Evolutionary conservation across 192 early-diverging fungal species (phyloP).

Genomic region (Coemansia sp.): DNA sequence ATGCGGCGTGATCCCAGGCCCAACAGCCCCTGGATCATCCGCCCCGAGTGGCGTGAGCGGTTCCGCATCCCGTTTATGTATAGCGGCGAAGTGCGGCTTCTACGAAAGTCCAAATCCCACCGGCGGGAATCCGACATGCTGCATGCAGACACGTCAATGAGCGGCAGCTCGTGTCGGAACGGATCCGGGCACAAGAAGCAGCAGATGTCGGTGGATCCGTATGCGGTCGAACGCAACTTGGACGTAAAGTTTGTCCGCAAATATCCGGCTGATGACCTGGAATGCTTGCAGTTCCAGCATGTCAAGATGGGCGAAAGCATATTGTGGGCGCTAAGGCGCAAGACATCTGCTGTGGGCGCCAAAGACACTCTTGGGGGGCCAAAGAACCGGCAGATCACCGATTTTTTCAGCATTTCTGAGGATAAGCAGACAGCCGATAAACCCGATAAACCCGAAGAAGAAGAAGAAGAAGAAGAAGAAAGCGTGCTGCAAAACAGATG

Average conservation of each 20-base stretch:
- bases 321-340: slow-evolving; percentile 25
- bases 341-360: slow-evolving; percentile 12
- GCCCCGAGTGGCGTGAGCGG: slow-evolving; percentile 42
- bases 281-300: slow-evolving; percentile 57
- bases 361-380: neutral
- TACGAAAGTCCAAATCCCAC: slow-evolving; percentile 6
- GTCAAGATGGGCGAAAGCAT: slow-evolving; percentile 27
- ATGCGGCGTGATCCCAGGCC: slow-evolving; percentile 32
- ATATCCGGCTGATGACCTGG: slow-evolving; percentile 85
- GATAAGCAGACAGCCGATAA: slow-evolving; percentile 2
- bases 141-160: neutral
- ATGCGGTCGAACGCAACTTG: slow-evolving; percentile 31
- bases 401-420: slow-evolving; percentile 20
- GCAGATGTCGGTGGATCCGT: slow-evolving; percentile 34
- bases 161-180: too few species aligned
- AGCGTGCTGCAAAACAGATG: slow-evolving; percentile 20
- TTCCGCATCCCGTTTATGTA: slow-evolving; percentile 49
- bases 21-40: slow-evolving; percentile 41
- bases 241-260: slow-evolving; percentile 52
- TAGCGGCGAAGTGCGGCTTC: slow-evolving; percentile 29
- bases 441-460: neutral
- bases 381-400: slow-evolving; percentile 26
- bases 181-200: neutral
- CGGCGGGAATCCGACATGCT: neutral
- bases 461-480: slow-evolving; percentile 18